These are phyloP conservation scores for Pseudocercospora ulei DNA, from an alignment of 2,329 filamentous ascomycete species.

Conservation along the genomic window DNA sequence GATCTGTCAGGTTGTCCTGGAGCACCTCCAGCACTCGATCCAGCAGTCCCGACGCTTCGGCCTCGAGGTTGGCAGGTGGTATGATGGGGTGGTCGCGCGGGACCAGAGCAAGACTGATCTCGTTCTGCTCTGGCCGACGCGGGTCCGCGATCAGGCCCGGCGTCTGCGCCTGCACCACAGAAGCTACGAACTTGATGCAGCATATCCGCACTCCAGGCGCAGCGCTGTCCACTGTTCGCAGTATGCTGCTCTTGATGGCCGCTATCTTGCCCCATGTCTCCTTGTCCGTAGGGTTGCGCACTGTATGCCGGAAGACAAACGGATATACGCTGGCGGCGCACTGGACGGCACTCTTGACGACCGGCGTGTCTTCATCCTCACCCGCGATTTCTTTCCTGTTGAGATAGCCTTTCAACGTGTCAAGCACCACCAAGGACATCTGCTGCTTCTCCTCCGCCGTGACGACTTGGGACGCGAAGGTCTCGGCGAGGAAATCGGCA, in stretches of 20 bases:
- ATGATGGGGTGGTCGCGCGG: conserved; percentile 73
- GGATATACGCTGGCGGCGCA: conserved; percentile 88
- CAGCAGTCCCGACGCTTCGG: conserved; percentile 80
- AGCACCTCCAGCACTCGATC: conserved; percentile 78
- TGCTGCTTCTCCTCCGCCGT: conserved; percentile 68
- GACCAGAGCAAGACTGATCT: conserved; percentile 78
- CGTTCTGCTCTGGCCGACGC: conserved; percentile 67
- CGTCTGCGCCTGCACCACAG: conserved; percentile 84
- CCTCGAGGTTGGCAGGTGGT: conserved; percentile 71
- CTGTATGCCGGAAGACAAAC: conserved; percentile 81
- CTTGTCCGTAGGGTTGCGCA: conserved; percentile 72
- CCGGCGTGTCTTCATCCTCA: conserved; percentile 60
- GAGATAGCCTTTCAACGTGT: conserved; percentile 52
- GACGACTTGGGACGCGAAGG: conserved; percentile 84
- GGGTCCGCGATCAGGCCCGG: conserved; percentile 71
- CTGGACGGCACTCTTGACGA: conserved; percentile 79
- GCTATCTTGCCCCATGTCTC: conserved; percentile 80
- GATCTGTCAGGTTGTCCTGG: conserved; percentile 76
- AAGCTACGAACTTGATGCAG: conserved; percentile 95
- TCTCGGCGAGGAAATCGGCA: conserved; percentile 88
- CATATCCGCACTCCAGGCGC: conserved; percentile 71
- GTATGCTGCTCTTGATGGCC: conserved; percentile 77
- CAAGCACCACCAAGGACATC: conserved; percentile 58
- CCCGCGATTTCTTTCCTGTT: conserved; percentile 44
- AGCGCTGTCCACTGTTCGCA: conserved; percentile 77